A percentile compares a stretch with the other conserved stretches of the same genome.
These are phyloP conservation scores for Triglochin maritima DNA, from an alignment of 106 monocot genomes.

Conservation along the genomic window DNA sequence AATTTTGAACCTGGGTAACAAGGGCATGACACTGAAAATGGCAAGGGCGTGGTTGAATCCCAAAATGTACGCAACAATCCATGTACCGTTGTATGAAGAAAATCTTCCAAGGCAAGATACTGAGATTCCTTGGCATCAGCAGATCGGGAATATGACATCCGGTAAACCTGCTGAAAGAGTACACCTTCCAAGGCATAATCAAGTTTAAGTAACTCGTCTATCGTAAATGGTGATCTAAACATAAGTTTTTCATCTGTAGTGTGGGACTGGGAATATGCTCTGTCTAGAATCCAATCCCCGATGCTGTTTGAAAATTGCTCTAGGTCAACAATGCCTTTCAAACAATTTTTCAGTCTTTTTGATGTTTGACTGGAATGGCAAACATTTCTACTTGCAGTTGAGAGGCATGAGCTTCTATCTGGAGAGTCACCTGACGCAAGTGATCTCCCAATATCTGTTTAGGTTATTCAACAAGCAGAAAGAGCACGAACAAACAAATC, in stretches of 20 bases:
- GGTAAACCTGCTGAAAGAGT: conserved; percentile 21
- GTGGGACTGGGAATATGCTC: neutral
- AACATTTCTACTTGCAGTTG: conserved; percentile 9
- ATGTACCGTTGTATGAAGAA: conserved; percentile 7
- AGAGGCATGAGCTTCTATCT: conserved; percentile 17
- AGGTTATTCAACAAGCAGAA: neutral
- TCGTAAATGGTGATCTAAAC: conserved; percentile 17
- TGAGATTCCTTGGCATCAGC: conserved; percentile 8
- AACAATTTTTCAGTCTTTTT: conserved; percentile 11
- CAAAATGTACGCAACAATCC: conserved; percentile 28
- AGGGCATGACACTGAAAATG: conserved; percentile 14
- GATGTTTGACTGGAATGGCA: conserved; percentile 11
- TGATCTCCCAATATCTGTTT: neutral
- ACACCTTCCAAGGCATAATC: conserved; percentile 30
- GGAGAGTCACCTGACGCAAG: conserved; percentile 16
- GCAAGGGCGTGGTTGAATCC: conserved; percentile 12
- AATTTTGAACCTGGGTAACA: conserved; percentile 16
- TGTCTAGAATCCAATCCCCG: conserved; percentile 25
- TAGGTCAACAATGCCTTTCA: conserved; percentile 11
- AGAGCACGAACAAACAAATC: neutral
- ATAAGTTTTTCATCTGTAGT: conserved; percentile 2
- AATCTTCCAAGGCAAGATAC: conserved; percentile 27
- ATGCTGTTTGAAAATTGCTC: conserved; percentile 19
- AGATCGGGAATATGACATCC: conserved; percentile 20
- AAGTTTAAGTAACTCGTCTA: conserved; percentile 13